phyloP scores from a whole-genome alignment of 2,329 filamentous ascomycete species.

The Hymenoscyphus albidus region DNA sequence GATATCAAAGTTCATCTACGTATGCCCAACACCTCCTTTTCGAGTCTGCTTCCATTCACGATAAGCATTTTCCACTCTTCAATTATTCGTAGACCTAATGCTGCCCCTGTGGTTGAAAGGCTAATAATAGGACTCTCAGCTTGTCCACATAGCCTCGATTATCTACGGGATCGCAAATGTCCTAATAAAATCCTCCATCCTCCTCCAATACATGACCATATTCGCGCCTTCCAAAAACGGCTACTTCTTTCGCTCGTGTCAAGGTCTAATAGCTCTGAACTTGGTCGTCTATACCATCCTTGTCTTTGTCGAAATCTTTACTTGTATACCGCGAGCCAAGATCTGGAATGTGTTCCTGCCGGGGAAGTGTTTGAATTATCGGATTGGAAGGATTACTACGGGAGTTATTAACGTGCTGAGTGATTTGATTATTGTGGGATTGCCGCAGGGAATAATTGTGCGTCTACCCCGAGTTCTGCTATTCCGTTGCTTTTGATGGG shows the following conservation, averaged over 20 bases:
- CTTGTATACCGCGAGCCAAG: background rate
- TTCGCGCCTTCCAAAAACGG: background rate
- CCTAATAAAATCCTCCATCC: background rate
- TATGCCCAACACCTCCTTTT: background rate
- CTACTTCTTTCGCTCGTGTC: background rate
- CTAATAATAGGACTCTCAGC: background rate
- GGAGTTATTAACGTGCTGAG: background rate
- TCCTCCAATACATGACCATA: slow-evolving; percentile 1
- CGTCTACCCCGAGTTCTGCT: background rate
- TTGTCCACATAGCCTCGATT: background rate
- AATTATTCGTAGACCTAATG: background rate
- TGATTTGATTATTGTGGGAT: background rate
- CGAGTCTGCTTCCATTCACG: background rate
- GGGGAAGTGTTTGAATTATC: background rate
- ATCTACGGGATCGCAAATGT: background rate
- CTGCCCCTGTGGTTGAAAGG: too few relatives aligned
- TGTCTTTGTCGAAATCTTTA: background rate
- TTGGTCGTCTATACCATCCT: background rate
- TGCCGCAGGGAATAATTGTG: background rate
- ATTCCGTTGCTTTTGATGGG: background rate
- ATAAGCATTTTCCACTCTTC: background rate
- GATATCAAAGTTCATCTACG: background rate
- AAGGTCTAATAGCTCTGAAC: background rate
- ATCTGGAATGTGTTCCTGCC: background rate
- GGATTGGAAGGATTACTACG: background rate